Evolutionary conservation across 2,329 filamentous ascomycete genomes (phyloP).

Genomic region (Hymenotorrendiella dingleyae): DNA sequence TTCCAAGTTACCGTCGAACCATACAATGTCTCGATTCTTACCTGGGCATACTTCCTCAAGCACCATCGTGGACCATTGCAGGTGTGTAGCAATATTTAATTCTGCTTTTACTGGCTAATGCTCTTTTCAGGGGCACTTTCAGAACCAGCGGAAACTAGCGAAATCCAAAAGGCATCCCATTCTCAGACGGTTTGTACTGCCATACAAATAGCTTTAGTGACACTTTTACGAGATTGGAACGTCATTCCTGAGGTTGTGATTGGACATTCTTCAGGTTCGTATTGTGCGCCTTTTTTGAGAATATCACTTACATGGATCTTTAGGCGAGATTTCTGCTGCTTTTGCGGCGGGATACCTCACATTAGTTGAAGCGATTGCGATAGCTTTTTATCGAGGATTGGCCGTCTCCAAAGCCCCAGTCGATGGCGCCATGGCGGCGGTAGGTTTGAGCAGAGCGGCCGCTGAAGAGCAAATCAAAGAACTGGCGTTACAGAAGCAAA

Average conservation of each 20-base stretch:
- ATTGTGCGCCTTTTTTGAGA: neutral
- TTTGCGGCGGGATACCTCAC: slow-evolving; percentile 34
- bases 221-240: slow-evolving; percentile 37
- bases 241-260: slow-evolving; percentile 34
- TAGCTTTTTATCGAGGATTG: slow-evolving; percentile 38
- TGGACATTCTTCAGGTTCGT: slow-evolving; percentile 39
- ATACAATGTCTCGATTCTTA: slow-evolving; percentile 2
- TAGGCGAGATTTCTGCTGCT: slow-evolving; percentile 41
- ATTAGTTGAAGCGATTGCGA: slow-evolving; percentile 31
- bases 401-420: neutral
- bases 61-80: slow-evolving; percentile 10
- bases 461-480: slow-evolving; percentile 1
- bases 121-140: neutral
- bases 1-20: slow-evolving; percentile 1
- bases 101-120: neutral
- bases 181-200: slow-evolving; percentile 39
- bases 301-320: neutral
- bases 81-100: slow-evolving; percentile 31
- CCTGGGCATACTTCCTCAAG: slow-evolving; percentile 3
- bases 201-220: slow-evolving; percentile 39
- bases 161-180: slow-evolving; percentile 31
- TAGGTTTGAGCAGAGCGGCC: slow-evolving; percentile 10
- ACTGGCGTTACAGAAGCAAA: neutral
- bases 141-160: slow-evolving; percentile 20
- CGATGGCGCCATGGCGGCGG: slow-evolving; percentile 26